Base-by-base conservation (phyloP, 768 basidiomycete genomes). In the Rubroboletus satanas region DNA sequence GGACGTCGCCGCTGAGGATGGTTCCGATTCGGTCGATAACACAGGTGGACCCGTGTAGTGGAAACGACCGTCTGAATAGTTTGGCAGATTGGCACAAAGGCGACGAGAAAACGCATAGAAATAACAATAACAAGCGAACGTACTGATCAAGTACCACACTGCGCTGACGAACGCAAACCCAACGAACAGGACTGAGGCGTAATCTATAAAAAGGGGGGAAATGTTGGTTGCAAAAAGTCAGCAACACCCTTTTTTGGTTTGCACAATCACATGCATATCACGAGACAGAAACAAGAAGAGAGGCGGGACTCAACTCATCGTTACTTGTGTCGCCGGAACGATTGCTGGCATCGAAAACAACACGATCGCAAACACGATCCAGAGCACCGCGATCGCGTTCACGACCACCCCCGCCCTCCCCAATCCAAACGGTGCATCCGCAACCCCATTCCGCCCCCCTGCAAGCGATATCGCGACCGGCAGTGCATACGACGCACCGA, bases 281-380 rank as follows among this genome's bases (percentile, higher is more conserved):
- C 23, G 14, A 17, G 17, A 31, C 4, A 18, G 3, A 28, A 45
- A 10, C 5, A n/a, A 8, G 3, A 4, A 32, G 2, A 5, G 4
- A 12, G 11, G n/a, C 8, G 4, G 4, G 26, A 62, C 53, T 21
- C 48, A 51, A 66, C 78, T 79, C 79, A 84, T 85, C 6, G 80
- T 71, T 1, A 68, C 71, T 52, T 57, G 58, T 6, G 78, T 80
- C 37, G 80, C 82, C 5, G 85, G 84, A 5, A 86, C 71, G 37
- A 77, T 75, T 7, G 82, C 80, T 3, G 84, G 84, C 84, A 87
- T 86, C 23, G 83, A 84, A 62, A 86, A 87, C 57, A 88, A 63
- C 32, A 86, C 79, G 41, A 83, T 80, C 64, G 83, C 79, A 49
- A 87, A 83, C 47, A 69, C 44, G 53, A 80, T 73, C 85, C 85